Base-by-base conservation (phyloP, 116 monocot species). In the Papilionanthe hybrid region DNA sequence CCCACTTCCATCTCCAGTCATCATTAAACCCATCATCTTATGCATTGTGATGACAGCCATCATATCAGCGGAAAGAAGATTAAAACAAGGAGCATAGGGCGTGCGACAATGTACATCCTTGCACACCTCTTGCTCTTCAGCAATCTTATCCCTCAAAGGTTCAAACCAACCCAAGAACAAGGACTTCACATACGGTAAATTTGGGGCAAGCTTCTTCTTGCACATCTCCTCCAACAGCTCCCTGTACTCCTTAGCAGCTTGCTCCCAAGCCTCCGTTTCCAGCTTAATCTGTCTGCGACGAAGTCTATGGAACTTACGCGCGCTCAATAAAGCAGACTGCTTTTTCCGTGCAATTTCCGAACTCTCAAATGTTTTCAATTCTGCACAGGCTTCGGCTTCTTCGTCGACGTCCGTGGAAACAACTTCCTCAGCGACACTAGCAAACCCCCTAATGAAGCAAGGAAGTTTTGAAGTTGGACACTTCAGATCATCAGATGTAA, bases 121-220 rank as follows among this genome's bases (percentile, higher is more conserved):
- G 77, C 79, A 80, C 49, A 37, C n/a, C 37, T 84, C 86, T 44
- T 86, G 86, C 79, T 86, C 86, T 37, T 25, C 71, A 1, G 45
- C 50, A 30, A 89, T 86, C 72, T 79, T 71, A 74, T 86, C 84
- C 79, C 86, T 82, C 41, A 89, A 58, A 1, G 89, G 89, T 78
- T 89, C 89, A 29, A 89, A 89, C 89, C 89, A 89, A 29, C 89
- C 84, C 79, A 89, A 80, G 20, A 89, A 89, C 75, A 89, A 78
- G 7, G 89, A 84, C 50, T 86, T 89, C 55, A 89, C 75, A 43
- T 87, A 89, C 0, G 89, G 89, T 60, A 89, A 76, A 58, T 89
- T 89, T 5, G 89, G 87, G 15, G 87, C 87, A 12, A 89, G 82
- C 82, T 89, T 87, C 47, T 81, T 79, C 78, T 87, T 82, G 55